Evolutionary conservation across 306 rosid species (phyloP).

Genomic region (Corylus americana): DNA sequence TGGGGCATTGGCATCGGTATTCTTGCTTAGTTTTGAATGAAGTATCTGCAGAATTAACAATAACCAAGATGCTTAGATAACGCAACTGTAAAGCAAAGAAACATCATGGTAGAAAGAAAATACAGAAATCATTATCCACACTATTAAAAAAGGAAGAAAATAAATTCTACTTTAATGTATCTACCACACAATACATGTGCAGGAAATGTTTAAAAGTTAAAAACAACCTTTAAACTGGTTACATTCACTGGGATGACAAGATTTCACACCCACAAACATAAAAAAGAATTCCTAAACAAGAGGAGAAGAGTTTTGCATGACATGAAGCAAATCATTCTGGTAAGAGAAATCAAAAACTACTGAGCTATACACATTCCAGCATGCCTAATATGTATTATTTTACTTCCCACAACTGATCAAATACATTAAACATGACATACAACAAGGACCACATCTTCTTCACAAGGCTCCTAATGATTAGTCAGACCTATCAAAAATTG

Average conservation of each 20-base stretch:
- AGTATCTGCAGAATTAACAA: conserved; percentile 59
- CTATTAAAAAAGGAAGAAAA: background rate
- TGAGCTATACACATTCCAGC: background rate
- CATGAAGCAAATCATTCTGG: background rate
- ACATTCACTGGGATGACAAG: background rate
- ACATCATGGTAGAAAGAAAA: background rate
- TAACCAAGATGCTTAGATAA: conserved; percentile 25
- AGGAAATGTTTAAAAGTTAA: background rate
- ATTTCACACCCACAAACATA: background rate
- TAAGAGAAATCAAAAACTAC: background rate
- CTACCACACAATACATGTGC: background rate
- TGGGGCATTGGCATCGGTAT: conserved; percentile 35
- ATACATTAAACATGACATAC: background rate
- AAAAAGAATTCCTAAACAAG: background rate
- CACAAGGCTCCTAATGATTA: background rate
- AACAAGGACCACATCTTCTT: background rate
- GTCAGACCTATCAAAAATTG: background rate
- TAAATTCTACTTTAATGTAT: background rate
- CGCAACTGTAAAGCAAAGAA: conserved; percentile 7
- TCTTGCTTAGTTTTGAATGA: conserved; percentile 63
- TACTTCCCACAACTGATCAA: background rate
- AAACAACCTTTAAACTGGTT: background rate
- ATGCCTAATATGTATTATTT: background rate
- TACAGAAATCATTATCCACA: background rate
- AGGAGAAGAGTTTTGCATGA: background rate